These are phyloP conservation scores for Diaporthe australafricana DNA, from an alignment of 2,329 filamentous ascomycete genomes.

Conservation along the genomic window DNA sequence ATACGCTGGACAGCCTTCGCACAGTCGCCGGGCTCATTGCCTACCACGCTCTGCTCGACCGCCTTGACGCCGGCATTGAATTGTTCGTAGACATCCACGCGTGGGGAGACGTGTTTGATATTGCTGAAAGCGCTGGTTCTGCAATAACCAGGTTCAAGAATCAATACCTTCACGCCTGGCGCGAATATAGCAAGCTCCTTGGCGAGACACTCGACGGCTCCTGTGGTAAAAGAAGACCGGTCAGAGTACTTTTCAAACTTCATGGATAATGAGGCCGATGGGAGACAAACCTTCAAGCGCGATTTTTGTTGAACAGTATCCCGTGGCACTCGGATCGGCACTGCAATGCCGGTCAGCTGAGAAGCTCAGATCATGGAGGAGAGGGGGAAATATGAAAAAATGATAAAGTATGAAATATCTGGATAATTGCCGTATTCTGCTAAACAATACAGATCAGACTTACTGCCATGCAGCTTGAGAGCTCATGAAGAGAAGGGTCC, in stretches of 20 bases:
- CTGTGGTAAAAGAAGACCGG: conserved; percentile 25
- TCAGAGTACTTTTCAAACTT: not conserved
- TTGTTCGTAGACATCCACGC: conserved; percentile 43
- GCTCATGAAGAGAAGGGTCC: conserved; percentile 50
- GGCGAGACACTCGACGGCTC: conserved; percentile 46
- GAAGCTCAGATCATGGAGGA: no score
- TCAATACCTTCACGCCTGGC: conserved; percentile 49
- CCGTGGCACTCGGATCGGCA: conserved; percentile 45
- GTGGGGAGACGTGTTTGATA: conserved; percentile 43
- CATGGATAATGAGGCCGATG: not conserved
- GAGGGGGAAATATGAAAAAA: no score
- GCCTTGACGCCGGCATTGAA: conserved; percentile 44
- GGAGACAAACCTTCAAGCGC: conserved; percentile 45
- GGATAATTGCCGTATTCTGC: no score
- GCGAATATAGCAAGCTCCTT: conserved; percentile 47
- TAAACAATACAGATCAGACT: not conserved
- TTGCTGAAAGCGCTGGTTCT: conserved; percentile 54
- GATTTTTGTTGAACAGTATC: conserved; percentile 48
- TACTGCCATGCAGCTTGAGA: conserved; percentile 49
- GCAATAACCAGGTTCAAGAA: conserved; percentile 57
- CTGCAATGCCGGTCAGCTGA: not conserved
- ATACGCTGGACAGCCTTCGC: conserved; percentile 61
- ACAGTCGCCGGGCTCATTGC: conserved; percentile 61
- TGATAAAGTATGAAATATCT: no score
- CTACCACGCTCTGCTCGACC: conserved; percentile 36